Conservation (phyloP, 78 protist species). For the Polysphondylium violaceum region DNA sequence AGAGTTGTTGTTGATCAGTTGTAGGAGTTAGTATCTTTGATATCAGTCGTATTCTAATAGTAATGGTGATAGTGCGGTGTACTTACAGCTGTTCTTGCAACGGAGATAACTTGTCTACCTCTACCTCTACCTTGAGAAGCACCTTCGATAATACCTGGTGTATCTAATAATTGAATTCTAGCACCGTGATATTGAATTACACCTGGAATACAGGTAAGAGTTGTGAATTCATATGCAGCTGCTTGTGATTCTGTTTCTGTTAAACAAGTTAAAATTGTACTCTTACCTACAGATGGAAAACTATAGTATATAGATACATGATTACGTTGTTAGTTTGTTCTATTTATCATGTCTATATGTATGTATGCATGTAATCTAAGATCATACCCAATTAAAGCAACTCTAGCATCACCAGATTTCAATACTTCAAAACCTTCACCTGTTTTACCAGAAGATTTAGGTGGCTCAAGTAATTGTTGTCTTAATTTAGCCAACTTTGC, state of each 20-base stretch:
- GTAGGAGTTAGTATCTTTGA: neutral
- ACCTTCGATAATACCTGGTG: conserved; percentile 99
- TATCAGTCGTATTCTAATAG: neutral
- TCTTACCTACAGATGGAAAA: conserved; percentile 97
- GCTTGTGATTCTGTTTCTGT: conserved; percentile 92
- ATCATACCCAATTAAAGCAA: conserved; percentile 92
- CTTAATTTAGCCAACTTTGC: conserved; percentile 94
- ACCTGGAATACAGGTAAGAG: conserved; percentile 99
- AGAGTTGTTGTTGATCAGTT: neutral
- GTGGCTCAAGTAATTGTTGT: conserved; percentile 72
- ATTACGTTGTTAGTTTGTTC: too few species aligned
- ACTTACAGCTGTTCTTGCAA: conserved; percentile 83
- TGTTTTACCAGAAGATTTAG: conserved; percentile 62
- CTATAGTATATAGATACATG: too few species aligned
- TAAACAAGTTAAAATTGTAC: conserved; percentile 96
- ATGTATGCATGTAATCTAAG: neutral
- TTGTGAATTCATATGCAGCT: conserved; percentile 99
- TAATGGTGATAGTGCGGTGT: too few species aligned
- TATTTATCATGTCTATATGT: too few species aligned
- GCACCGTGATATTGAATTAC: conserved; percentile 95
- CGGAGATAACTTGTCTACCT: conserved; percentile 96
- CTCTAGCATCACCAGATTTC: conserved; percentile 94
- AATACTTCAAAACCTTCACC: conserved; percentile 95
- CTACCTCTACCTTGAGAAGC: conserved; percentile 99
- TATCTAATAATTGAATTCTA: conserved; percentile 96